Percentiles rank a stretch among this genome's conserved stretches.
phyloP scores from a whole-genome alignment of 306 rosid species.

The Quercus glauca region DNA sequence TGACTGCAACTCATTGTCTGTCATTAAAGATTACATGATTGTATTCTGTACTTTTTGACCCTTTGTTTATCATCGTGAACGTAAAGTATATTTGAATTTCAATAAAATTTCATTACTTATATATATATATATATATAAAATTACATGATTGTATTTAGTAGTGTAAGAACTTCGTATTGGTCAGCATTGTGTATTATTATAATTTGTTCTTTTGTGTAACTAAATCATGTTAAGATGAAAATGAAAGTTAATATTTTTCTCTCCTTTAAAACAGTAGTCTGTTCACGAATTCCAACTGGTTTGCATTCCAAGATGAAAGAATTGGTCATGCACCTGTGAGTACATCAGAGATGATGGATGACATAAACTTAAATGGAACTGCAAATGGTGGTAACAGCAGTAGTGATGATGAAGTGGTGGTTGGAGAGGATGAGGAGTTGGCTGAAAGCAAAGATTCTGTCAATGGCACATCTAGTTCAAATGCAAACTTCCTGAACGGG shows the following conservation, averaged over 20 bases:
- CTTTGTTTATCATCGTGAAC: too few relatives aligned
- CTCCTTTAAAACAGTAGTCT: constrained; percentile 57
- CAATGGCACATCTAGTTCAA: constrained; percentile 60
- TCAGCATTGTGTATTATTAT: background rate
- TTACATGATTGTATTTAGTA: background rate
- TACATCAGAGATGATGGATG: constrained; percentile 84
- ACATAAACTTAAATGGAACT: constrained; percentile 73
- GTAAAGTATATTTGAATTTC: too few relatives aligned
- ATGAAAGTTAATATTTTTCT: constrained; percentile 3
- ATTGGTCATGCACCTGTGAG: constrained; percentile 54
- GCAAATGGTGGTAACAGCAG: constrained; percentile 72
- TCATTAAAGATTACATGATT: background rate
- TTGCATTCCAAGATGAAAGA: constrained; percentile 93
- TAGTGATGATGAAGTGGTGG: constrained; percentile 92
- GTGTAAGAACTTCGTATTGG: background rate
- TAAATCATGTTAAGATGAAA: constrained; percentile 2
- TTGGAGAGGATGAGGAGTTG: constrained; percentile 82
- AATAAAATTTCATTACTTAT: too few relatives aligned
- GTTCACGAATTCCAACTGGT: constrained; percentile 98
- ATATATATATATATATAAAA: too few relatives aligned
- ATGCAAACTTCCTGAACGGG: constrained; percentile 44
- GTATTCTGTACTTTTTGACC: background rate
- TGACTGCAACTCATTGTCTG: too few relatives aligned
- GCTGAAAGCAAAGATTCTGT: constrained; percentile 49
- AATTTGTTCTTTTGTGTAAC: background rate